phyloP scores from a whole-genome alignment of 768 basidiomycete genomes.

The Agrocybe praecox region DNA sequence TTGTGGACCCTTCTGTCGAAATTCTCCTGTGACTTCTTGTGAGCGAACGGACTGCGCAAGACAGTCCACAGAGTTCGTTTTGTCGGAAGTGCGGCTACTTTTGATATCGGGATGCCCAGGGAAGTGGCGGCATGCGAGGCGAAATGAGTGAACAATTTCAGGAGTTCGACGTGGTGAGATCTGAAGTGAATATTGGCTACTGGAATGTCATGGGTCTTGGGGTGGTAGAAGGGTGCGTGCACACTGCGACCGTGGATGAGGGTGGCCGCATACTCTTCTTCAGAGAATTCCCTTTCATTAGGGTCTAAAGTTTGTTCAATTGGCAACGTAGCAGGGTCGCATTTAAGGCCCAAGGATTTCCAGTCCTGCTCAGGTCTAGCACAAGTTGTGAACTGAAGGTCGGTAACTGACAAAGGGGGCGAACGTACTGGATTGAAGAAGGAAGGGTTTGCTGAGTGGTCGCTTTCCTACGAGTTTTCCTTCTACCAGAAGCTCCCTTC shows the following conservation, averaged over 20 bases:
- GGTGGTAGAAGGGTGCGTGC: constrained; percentile 56
- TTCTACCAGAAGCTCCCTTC: neutral
- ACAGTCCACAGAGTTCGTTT: constrained; percentile 87
- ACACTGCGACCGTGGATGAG: constrained; percentile 65
- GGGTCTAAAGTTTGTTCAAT: constrained; percentile 17
- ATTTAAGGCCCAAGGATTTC: constrained; percentile 17
- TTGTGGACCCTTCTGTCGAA: constrained; percentile 86
- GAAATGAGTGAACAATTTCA: constrained; percentile 85
- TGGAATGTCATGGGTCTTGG: constrained; percentile 69
- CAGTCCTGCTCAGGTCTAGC: neutral
- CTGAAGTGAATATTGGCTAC: constrained; percentile 85
- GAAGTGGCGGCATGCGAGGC: constrained; percentile 83
- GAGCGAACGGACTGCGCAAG: constrained; percentile 79
- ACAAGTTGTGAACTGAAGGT: neutral
- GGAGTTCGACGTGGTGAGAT: constrained; percentile 64
- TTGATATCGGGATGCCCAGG: constrained; percentile 78
- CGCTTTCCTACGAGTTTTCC: neutral
- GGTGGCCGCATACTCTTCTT: constrained; percentile 53
- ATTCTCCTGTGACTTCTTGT: constrained; percentile 96
- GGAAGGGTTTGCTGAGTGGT: neutral
- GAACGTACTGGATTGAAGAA: neutral
- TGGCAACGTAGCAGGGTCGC: constrained; percentile 25
- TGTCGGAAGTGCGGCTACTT: constrained; percentile 67
- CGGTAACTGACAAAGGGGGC: neutral
- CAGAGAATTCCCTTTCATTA: constrained; percentile 27